Evolutionary conservation across 257 asterid species (phyloP), one percentile per base, ranked within the genome.

Genomic region (Fraxinus americana): DNA sequence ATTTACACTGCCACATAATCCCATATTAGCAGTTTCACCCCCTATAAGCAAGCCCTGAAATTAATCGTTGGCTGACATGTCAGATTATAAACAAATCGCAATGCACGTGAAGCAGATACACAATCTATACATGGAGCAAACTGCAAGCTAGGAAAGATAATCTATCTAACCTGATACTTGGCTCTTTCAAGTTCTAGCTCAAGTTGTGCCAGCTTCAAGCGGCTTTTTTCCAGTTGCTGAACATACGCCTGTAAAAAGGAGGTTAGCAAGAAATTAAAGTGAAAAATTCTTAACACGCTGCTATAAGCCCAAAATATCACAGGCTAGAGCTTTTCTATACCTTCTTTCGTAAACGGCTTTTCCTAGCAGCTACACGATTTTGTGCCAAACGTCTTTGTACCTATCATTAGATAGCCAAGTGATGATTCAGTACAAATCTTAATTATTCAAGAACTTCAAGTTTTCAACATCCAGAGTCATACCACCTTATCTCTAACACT

Each of bases 351-450:
- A 87, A 19, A 11, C 99, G 94, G 76, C 99, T 96, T 77, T 93
- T 96, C 67, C 91, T 80, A 0, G 99, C 98, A 81, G 99, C 99
- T 85, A 90, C 97, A 1, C 99, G 97, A 76, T 96, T 96, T 77
- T 96, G 99, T 0, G 97, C 98, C 77, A 91, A 82, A 17, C 99
- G 94, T 71, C 97, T 82, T 81, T 89, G 92, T 27, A 86, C 90
- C 98, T 93, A 85, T 78, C 74, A 78, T 32, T 38, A 63, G 65
- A 48, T 27, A 71, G 25, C 61, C 36, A 34, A 13, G 19, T 23
- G 19, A 34, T 4, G 34, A 61, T 21, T 63, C 73, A 52, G 32
- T 77, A 32, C 35, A 61, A 61, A 7, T 3, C 30, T 7, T 69
- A 19, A 34, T 35, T 52, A 16, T 4, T 52, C 63, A 19, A 52